Base-by-base conservation (phyloP, 1,284 basidiomycete species). In the Xerocomus nothofagi region DNA sequence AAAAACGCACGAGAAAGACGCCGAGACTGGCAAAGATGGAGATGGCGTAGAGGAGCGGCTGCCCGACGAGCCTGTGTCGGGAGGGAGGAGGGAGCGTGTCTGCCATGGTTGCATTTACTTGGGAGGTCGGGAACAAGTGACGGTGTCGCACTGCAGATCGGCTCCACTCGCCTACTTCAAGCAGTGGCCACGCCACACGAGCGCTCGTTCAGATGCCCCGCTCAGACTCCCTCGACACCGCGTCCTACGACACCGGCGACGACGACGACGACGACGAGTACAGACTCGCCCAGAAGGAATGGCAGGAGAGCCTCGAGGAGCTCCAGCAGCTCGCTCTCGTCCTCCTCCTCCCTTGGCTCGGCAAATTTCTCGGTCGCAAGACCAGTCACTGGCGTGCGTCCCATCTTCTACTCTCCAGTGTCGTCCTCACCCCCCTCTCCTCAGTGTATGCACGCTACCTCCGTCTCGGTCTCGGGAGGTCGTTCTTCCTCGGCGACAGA, bases 271-370 rank as follows among this genome's bases (percentile, higher is more conserved):
- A 91, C 55, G 72, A 84, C 56, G 84, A 88, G 55, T 80, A 81
- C 54, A 81, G 80, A 15, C 73, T 91, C 50, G 89, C 90, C 8
- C 88, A 93, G 68, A 79, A 88, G 61, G 93, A 97, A 73, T 96
- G 93, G 93, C 88, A 93, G 62, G 93, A 96, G 69, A 90, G 86
- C 62, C 62, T 96, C 46, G 73, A 82, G 55, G 91, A 97, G 68
- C 78, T 97, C 39, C 84, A 91, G 63, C 80, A 91, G 60, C 79
- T 96, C 24, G 68, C 92, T 49, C 81, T 88, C 36, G 76, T 93
- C 52, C 84, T 95, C 36, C 73, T 95, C 43, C 74, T 96, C 49
- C 93, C 93, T 3, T 88, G 86, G 72, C 69, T 93, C 52, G 93
- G 93, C 39, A 94, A 91, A 67, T 95, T 86, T 82, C 69, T 93